Percentiles rank a stretch among this genome's conserved stretches.
Evolutionary conservation across 345 rosid species (phyloP).

Genomic region (Corchorus olitorius): DNA sequence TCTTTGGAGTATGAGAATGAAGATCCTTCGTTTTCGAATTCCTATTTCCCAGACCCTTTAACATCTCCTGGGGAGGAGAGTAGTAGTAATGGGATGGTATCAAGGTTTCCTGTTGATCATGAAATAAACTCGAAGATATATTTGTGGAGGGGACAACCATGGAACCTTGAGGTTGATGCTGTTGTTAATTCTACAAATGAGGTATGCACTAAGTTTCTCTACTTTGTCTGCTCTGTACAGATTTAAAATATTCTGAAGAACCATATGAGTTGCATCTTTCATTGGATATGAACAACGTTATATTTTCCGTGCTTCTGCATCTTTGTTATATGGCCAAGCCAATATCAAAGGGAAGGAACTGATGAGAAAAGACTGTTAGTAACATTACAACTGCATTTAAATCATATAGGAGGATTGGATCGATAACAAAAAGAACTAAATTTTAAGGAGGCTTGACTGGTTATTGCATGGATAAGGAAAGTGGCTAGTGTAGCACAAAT

Average conservation of each 20-base stretch:
- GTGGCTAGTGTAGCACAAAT: too few species aligned
- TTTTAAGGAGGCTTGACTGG: too few species aligned
- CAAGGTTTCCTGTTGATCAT: slow-evolving; percentile 87
- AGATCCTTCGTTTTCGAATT: slow-evolving; percentile 60
- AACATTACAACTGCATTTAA: too few species aligned
- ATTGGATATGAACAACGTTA: neutral
- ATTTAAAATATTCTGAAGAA: neutral
- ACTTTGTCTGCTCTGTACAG: neutral
- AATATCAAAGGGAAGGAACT: too few species aligned
- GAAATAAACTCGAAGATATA: slow-evolving; percentile 83
- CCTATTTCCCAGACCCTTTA: slow-evolving; percentile 74
- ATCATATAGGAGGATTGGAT: too few species aligned
- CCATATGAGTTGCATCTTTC: neutral
- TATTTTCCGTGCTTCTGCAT: neutral
- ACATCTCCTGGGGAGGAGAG: slow-evolving; percentile 53
- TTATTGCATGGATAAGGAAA: too few species aligned
- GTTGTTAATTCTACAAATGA: slow-evolving; percentile 98
- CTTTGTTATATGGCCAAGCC: too few species aligned
- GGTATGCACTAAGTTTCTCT: slow-evolving; percentile 46
- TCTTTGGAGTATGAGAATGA: slow-evolving; percentile 57
- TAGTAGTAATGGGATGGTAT: slow-evolving; percentile 55
- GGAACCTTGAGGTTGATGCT: slow-evolving; percentile 98
- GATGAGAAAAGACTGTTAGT: too few species aligned
- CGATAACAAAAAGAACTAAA: too few species aligned
- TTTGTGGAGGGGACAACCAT: slow-evolving; percentile 93